Evolutionary conservation across 192 early-diverging fungal genomes (phyloP), one percentile per base, ranked within the genome.

Genomic region (Mortierella claussenii): DNA sequence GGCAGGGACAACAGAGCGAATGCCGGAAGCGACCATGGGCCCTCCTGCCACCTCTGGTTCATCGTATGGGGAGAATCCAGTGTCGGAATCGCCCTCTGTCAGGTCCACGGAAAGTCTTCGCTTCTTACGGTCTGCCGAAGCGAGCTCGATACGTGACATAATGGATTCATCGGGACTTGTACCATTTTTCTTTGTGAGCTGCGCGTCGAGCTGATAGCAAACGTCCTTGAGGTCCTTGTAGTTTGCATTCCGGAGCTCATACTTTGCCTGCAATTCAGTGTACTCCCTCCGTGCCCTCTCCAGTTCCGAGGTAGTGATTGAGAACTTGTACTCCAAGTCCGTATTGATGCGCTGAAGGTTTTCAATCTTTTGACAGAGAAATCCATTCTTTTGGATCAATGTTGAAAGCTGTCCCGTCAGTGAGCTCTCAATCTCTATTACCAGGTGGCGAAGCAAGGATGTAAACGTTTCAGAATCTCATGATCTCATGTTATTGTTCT

Each of bases 291-390:
- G 51, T 50, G 73, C 73, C 30, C 73, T 45, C 37, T 76, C 73
- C 10, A 76, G 59, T 43, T 76, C 73, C 34, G 73, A 76, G 18
- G 56, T 67, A 2, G 73, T 76, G 47, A 76, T 76, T 8, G 73
- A 76, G n/a, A 76, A 76, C 54, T 76, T 76, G 65, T 76, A 76
- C 36, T 76, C 73, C 27, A 76, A 40, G 36, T 76, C 73, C 2
- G 73, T 76, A 50, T 76, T 76, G 31, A 61, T 44, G 27, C 73
- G 63, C 49, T 76, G 73, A 20, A 76, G 64, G 45, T 76, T 76
- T 33, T 76, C 73, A 20, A 76, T 76, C 53, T 76, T 76, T 76
- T 76, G 73, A 59, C 73, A 76, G 21, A 76, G 65, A 34, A 76
- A 76, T 0, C 73, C 73, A 27, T 76, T 76, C 65, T 76, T 76